Evolutionary conservation across 2,329 filamentous ascomycete genomes (phyloP), one percentile per base, ranked within the genome.

Genomic region (Pseudocercospora macadamiae): DNA sequence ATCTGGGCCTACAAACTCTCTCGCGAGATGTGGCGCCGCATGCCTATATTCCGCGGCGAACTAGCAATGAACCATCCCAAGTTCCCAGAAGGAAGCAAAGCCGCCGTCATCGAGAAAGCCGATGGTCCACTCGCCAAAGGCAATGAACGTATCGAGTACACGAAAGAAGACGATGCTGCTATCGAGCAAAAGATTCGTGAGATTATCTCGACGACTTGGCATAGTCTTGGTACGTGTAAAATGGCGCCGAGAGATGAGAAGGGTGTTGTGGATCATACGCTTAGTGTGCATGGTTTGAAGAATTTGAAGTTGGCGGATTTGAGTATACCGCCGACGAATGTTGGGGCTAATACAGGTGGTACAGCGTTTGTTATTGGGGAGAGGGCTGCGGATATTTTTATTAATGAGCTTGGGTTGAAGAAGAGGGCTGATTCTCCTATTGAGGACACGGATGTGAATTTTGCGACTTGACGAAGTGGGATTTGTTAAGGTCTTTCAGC

Each of bases 1-100:
- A 64, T 86, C 9, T 88, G 85, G 85, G 80, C 76, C 0, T 89
- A 89, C 75, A 89, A 89, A 72, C 83, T 82, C 65, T 77, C 79
- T n/a, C 83, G 87, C 2, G 85, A 87, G 70, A 80, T 88, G 54
- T 75, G 79, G 19, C 81, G 86, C 2, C 81, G 84, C 12, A 82
- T 83, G 67, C 71, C 77, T 2, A 75, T 79, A 57, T 86, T 81
- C 71, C 72, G 71, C 8, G 77, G 77, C 25, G 74, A 77, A 60
- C 56, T 79, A n/a, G 69, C 67, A 1, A 65, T 62, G 14, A 67
- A 65, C 4, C 76, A 79, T 55, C 77, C 77, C 7, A 54, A 59
- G 3, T 78, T 77, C 58, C 66, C 75, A 12, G 65, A 67, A 4
- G 72, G 68, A n/a, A 74, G 72, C 51, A 85, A 85, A 76, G 83